Base-by-base conservation (phyloP, 148 eudicot species). In the Cornus kousa region DNA sequence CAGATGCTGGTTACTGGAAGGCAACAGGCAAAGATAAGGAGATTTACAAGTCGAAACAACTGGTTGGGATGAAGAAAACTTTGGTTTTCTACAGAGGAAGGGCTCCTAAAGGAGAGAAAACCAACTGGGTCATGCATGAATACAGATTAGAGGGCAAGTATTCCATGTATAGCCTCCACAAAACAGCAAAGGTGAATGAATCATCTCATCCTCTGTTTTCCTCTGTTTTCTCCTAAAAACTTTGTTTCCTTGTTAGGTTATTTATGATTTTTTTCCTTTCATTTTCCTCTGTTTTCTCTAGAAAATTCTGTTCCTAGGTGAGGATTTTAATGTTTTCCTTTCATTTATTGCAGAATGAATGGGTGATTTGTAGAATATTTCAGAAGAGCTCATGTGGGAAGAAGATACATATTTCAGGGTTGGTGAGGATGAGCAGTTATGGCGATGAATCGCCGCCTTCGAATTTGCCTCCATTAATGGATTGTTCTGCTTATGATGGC, bases 61-160 rank as follows among this genome's bases (percentile, higher is more conserved):
- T 93, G 39, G 88, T 95, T 67, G 98, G 98, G 5, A 95, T 93
- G 98, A 95, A 95, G 86, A 95, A 95, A 76, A 95, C 98, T 23
- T 75, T 95, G 75, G 98, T 95, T 68, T 95, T 93, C 80, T 92
- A 94, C 86, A 84, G 75, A 37, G 98, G 98, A 9, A 86, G 98
- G 48, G 97, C 98, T 77, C 98, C 97, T 5, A 88, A 81, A 78
- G 98, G 98, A 0, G 89, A 87, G 68, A 92, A 92, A 79, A 87
- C 94, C 24, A 87, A 91, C 48, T 95, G 97, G 97, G 97, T 95
- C 12, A 93, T 95, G 98, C 98, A 95, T 86, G 98, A 95, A 71
- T 95, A 85, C 35, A 81, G 98, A 72, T 72, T 93, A 31, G 95
- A 95, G 20, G 95, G 97, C 48, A 89, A 90, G 69, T 40, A 14